Percentiles rank a stretch among this genome's conserved stretches.
These are phyloP conservation scores for Daucus carota DNA, from an alignment of 129 eudicot genomes.

Conservation along the genomic window DNA sequence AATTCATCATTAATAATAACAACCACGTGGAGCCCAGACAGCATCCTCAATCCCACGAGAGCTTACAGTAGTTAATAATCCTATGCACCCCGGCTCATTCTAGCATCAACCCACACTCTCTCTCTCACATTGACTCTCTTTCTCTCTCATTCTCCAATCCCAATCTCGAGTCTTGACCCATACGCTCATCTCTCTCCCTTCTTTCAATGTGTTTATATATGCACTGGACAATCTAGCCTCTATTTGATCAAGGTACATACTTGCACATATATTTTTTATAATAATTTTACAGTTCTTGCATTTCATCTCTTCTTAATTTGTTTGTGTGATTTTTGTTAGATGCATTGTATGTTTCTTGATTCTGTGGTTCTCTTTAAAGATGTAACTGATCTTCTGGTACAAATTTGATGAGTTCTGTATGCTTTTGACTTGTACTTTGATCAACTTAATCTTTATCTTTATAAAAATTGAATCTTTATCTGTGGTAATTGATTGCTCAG, in stretches of 20 bases:
- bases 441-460: neutral
- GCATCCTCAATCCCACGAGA: constrained; percentile 3
- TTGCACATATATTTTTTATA: neutral
- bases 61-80: neutral
- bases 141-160: constrained; percentile 3
- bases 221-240: neutral
- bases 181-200: neutral
- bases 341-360: neutral
- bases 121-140: neutral
- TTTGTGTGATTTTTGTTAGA: neutral
- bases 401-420: neutral
- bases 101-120: neutral
- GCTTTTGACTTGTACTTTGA: neutral
- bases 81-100: constrained; percentile 11
- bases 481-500: neutral
- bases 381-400: neutral
- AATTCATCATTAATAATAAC: neutral
- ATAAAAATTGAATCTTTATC: neutral
- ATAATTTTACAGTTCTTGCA: neutral
- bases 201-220: neutral
- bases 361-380: neutral
- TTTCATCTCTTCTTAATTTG: neutral
- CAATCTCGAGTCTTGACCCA: constrained; percentile 5
- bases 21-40: constrained; percentile 15
- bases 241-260: constrained; percentile 8